Conservation (phyloP, 1,284 basidiomycete genomes). For the Microbotryomycetes sp. region DNA sequence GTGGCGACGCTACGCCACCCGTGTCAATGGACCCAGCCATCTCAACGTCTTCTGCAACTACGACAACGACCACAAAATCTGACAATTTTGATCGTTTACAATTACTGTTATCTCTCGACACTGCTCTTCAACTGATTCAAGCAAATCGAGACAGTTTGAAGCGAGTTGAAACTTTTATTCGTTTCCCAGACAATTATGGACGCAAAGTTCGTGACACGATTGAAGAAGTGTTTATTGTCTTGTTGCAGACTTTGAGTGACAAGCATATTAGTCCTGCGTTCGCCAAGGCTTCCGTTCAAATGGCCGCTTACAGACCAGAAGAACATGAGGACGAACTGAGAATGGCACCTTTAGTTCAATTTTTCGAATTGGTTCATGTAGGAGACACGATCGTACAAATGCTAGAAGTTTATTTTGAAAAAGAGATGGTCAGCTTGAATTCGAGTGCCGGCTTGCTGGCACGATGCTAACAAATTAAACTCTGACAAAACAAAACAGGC, state of each 20-base stretch:
- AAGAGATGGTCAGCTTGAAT: constrained; percentile 75
- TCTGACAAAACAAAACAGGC: constrained; percentile 52
- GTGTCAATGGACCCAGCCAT: constrained; percentile 28
- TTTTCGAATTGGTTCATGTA: constrained; percentile 94
- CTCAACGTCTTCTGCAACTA: constrained; percentile 32
- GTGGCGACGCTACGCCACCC: not conserved
- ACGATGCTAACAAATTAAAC: constrained; percentile 6
- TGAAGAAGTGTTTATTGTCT: constrained; percentile 81
- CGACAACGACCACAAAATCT: constrained; percentile 7
- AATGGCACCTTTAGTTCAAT: constrained; percentile 87
- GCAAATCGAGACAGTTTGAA: constrained; percentile 84
- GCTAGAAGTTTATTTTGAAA: constrained; percentile 96
- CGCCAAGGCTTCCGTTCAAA: constrained; percentile 69
- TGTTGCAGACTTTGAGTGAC: constrained; percentile 70
- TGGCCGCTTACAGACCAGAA: constrained; percentile 77
- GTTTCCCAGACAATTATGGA: constrained; percentile 69
- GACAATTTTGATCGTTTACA: constrained; percentile 51
- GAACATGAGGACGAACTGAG: constrained; percentile 62
- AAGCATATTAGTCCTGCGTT: constrained; percentile 84
- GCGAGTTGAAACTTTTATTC: constrained; percentile 79
- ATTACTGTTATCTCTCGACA: constrained; percentile 81
- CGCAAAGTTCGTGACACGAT: constrained; percentile 48
- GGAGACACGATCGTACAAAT: constrained; percentile 97
- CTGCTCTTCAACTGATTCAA: constrained; percentile 85
- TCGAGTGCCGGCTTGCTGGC: constrained; percentile 1